Conservation (phyloP, 192 early-diverging fungal species). For the Linnemannia exigua region DNA sequence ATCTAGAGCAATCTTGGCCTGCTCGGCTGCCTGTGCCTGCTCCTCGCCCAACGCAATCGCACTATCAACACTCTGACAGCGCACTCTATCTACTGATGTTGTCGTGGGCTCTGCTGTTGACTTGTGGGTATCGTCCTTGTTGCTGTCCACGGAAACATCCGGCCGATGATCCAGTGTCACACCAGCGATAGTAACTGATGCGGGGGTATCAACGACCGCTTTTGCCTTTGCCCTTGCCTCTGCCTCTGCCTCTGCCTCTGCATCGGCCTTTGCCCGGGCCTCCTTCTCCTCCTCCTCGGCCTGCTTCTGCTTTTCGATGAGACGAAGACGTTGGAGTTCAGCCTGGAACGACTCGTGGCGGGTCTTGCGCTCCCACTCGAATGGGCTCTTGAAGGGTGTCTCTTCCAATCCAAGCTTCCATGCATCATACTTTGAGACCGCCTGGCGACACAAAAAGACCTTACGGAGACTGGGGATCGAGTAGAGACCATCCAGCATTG, state of each 20-base stretch:
- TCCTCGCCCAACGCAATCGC: conserved; percentile 12
- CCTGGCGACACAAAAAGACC: not conserved
- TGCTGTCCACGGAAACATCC: not conserved
- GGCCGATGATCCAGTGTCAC: too few relatives aligned
- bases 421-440: conserved; percentile 19
- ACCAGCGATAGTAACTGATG: not conserved
- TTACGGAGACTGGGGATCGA: conserved; percentile 13
- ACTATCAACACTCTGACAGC: conserved; percentile 14
- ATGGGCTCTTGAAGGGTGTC: conserved; percentile 7
- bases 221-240: not conserved
- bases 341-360: conserved; percentile 6
- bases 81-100: not conserved
- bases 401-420: conserved; percentile 34
- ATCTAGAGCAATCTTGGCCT: not conserved
- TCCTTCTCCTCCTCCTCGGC: not conserved
- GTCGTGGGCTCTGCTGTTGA: not conserved
- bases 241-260: not conserved
- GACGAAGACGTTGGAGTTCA: not conserved
- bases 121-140: not conserved
- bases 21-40: not conserved
- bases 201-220: not conserved
- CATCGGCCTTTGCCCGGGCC: too few relatives aligned
- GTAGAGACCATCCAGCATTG: conserved; percentile 7
- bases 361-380: conserved; percentile 30
- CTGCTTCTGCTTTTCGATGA: not conserved